phyloP scores from a whole-genome alignment of 176 grass and related monocot species.

The Pontederia paniculata region DNA sequence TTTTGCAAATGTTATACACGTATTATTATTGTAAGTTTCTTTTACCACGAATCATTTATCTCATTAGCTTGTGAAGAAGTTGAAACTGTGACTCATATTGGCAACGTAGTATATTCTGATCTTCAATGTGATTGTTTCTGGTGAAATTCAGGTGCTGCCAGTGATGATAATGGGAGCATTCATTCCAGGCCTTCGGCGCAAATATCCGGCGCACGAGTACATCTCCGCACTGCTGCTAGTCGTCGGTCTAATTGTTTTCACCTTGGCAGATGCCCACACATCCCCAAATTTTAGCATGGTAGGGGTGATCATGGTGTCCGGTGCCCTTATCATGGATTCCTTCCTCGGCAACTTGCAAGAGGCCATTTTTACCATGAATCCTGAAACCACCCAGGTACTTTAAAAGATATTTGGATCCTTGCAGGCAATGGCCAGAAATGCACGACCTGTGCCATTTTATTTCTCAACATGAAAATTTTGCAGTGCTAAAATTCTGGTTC shows the following conservation, averaged over 20 bases:
- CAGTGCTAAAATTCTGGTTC: background rate
- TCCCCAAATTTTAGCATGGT: conserved; percentile 78
- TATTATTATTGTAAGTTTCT: too few relatives aligned
- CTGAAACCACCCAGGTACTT: conserved; percentile 65
- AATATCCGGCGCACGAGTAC: conserved; percentile 69
- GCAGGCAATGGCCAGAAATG: too few relatives aligned
- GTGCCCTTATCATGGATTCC: conserved; percentile 77
- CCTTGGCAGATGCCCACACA: conserved; percentile 62
- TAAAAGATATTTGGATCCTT: background rate
- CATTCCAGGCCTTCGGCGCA: conserved; percentile 73
- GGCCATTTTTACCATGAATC: conserved; percentile 85
- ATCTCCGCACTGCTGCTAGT: conserved; percentile 68
- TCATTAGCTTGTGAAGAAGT: background rate
- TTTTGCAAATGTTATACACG: too few relatives aligned
- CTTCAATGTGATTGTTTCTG: background rate
- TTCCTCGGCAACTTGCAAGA: conserved; percentile 89
- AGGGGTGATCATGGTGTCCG: conserved; percentile 76
- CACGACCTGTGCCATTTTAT: too few relatives aligned
- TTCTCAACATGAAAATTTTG: too few relatives aligned
- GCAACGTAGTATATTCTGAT: background rate
- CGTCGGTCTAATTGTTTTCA: conserved; percentile 69
- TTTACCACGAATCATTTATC: too few relatives aligned
- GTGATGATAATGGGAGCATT: conserved; percentile 97
- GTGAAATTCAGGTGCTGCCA: conserved; percentile 41
- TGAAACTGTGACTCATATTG: background rate